These are phyloP conservation scores for Pseudopithomyces maydicus DNA, from an alignment of 2,329 filamentous ascomycete species.

Conservation along the genomic window DNA sequence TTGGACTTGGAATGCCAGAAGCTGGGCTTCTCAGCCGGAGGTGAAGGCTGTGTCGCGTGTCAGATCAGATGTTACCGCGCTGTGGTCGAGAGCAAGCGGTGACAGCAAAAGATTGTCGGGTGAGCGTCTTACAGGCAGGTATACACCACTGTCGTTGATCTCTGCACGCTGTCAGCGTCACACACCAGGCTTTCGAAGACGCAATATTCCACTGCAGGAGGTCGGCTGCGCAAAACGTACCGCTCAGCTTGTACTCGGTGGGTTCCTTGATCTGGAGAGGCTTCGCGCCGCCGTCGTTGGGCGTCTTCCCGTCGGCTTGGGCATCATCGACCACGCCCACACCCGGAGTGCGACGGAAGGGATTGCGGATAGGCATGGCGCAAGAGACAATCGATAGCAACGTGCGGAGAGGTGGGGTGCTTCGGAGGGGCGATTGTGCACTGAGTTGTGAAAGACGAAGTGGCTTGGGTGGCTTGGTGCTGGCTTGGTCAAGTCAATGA, in stretches of 20 bases:
- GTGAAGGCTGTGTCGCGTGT: conserved; percentile 65
- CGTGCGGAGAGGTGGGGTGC: conserved; percentile 24
- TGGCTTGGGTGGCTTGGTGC: conserved; percentile 4
- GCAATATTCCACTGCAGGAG: conserved; percentile 9
- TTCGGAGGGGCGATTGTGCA: conserved; percentile 19
- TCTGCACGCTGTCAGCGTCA: conserved; percentile 61
- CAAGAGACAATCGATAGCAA: conserved; percentile 17
- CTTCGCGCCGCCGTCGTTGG: conserved; percentile 42
- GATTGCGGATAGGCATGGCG: conserved; percentile 49
- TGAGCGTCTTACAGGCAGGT: conserved; percentile 74
- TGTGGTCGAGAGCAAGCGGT: background rate
- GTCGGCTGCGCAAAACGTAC: conserved; percentile 40
- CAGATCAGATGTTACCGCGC: conserved; percentile 13
- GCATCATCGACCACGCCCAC: conserved; percentile 40
- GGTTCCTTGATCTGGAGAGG: conserved; percentile 52
- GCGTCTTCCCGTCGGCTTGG: conserved; percentile 35
- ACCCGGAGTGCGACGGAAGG: conserved; percentile 44
- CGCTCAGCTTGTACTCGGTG: conserved; percentile 59
- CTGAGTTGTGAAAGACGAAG: conserved; percentile 4
- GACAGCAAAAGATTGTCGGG: background rate
- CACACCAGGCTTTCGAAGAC: background rate
- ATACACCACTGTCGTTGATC: conserved; percentile 94
- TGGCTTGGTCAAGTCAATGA: background rate
- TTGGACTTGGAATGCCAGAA: conserved; percentile 68
- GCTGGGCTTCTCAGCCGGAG: conserved; percentile 76